Evolutionary conservation across 1,284 basidiomycete genomes (phyloP), one percentile per base, ranked within the genome.

Genomic region (Takashimella tepidaria): DNA sequence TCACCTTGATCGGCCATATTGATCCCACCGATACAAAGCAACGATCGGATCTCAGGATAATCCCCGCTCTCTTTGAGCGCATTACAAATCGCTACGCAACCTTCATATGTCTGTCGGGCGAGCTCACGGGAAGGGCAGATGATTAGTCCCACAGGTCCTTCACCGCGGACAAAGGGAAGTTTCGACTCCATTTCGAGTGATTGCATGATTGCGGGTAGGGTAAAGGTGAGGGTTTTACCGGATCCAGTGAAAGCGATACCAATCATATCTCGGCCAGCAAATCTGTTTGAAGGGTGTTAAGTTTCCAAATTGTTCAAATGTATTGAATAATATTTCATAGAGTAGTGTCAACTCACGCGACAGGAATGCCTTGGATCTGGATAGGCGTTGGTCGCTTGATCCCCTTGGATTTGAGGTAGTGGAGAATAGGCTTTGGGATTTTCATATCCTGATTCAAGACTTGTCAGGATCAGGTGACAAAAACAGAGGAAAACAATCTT

Each of bases 1-100:
- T 96, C 89, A 54, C 83, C 84, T 76, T 98, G 96, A 26, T 98
- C 96, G 49, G 86, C 85, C 93, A 99, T 98, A 55, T 87, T 89
- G 67, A 98, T 98, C 2, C 96, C 96, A 45, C 96, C 96, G 57
- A 98, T 98, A 67, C 93, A 97, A 20, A 98, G 80, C 6, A 99
- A 78, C 0, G 87, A 85, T 68, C 92, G 88, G 19, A 97, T 76
- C 64, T 85, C 84, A 0, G 95, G 93, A 69, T 93, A 96, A 13
- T 70, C 58, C 20, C 86, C 86, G 5, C 84, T 86, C 62, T 83
- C 85, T n/a, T 84, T 83, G 47, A 98, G 79, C 11, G 88, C 86
- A 16, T 79, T 79, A 21, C 89, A 89, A 88, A 97, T 95, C 0
- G 82, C 83, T 27, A 89, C 76, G 48, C 97, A 82, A 54, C 93